Evolutionary conservation across 805 yeast species (phyloP).

Genomic region (Grigorovia transvaalensis): DNA sequence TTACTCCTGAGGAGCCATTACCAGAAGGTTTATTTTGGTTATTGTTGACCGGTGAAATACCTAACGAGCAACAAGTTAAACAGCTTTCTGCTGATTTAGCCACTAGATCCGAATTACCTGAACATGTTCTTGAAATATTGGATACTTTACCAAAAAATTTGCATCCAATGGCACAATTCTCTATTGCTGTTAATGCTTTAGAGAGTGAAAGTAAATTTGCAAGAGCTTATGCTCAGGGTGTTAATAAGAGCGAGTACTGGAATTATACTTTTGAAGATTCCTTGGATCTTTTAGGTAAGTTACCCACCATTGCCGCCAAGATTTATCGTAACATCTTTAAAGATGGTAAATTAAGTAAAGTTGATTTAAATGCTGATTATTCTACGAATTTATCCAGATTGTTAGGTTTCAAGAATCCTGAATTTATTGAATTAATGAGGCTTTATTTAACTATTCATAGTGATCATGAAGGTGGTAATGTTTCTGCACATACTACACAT

Average conservation of each 20-base stretch:
- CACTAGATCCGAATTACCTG: constrained; percentile 67
- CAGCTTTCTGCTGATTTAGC: constrained; percentile 69
- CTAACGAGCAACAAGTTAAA: constrained; percentile 59
- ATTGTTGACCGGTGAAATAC: constrained; percentile 72
- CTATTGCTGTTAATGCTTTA: constrained; percentile 71
- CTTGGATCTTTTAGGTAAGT: constrained; percentile 67
- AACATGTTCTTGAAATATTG: constrained; percentile 61
- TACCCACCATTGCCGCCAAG: constrained; percentile 72
- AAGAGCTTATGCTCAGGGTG: constrained; percentile 78
- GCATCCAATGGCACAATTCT: constrained; percentile 87
- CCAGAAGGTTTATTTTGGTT: constrained; percentile 84
- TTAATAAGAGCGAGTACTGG: constrained; percentile 77
- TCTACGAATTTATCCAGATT: constrained; percentile 53
- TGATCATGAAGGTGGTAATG: constrained; percentile 88
- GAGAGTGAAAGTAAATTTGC: constrained; percentile 77
- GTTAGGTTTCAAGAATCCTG: constrained; percentile 50
- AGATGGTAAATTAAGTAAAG: constrained; percentile 56
- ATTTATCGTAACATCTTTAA: constrained; percentile 78
- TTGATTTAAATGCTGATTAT: constrained; percentile 50
- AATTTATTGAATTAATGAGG: constrained; percentile 71
- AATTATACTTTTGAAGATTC: constrained; percentile 73
- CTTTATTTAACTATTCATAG: constrained; percentile 73
- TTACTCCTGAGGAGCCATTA: constrained; percentile 42
- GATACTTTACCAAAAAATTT: constrained; percentile 65
- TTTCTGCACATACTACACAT: constrained; percentile 79